A percentile compares a stretch with the other conserved stretches of the same genome.
Evolutionary conservation across 2,329 filamentous ascomycete genomes (phyloP).

Genomic region (Ambrosiella beaveri): DNA sequence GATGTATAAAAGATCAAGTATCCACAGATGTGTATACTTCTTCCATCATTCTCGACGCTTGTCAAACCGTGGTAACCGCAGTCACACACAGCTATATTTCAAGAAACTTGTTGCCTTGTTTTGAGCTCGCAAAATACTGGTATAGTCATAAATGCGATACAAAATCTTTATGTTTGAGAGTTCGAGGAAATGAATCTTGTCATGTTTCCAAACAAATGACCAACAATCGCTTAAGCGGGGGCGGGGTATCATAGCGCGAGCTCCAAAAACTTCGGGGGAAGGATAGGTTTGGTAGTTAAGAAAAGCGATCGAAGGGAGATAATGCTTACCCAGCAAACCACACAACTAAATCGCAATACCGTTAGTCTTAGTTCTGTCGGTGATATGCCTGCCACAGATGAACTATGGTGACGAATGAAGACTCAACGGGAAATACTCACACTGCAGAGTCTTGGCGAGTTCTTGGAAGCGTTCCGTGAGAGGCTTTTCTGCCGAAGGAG

Average conservation of each 20-base stretch:
- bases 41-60: no score
- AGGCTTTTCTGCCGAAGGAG: constrained; percentile 54
- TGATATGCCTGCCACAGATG: constrained; percentile 14
- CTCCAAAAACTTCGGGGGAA: not conserved
- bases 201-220: not conserved
- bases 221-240: not conserved
- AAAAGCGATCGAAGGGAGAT: not conserved
- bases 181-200: not conserved
- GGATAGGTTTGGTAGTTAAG: no score
- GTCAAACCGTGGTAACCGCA: no score
- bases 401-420: not conserved
- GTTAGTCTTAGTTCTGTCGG: constrained; percentile 20
- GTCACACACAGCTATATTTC: no score
- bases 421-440: constrained; percentile 32
- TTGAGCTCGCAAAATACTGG: no score
- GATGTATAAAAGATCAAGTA: not conserved
- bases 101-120: no score
- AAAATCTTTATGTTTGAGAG: no score
- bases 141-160: no score
- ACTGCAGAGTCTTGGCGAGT: constrained; percentile 82
- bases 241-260: not conserved
- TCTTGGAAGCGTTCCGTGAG: constrained; percentile 57
- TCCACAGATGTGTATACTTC: no score
- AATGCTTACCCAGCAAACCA: constrained; percentile 65
- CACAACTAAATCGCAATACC: constrained; percentile 33